These are phyloP conservation scores for Helotiales sp. DNA, from an alignment of 2,329 filamentous ascomycete genomes.

Conservation along the genomic window DNA sequence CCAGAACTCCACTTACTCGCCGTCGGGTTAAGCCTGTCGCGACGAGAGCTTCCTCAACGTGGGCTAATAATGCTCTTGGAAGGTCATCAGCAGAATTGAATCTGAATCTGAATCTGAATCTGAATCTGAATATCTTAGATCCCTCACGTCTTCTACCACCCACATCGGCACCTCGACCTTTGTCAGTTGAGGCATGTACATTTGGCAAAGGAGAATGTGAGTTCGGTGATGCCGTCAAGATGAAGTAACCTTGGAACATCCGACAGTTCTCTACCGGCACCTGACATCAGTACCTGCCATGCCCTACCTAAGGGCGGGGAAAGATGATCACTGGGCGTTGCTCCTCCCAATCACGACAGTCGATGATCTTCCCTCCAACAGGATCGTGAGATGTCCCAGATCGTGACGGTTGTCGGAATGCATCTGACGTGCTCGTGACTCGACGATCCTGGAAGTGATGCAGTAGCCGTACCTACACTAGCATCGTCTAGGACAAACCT, in stretches of 20 bases:
- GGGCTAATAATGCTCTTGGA: not conserved
- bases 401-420: not conserved
- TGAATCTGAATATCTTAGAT: no score
- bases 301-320: no score
- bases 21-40: not conserved
- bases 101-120: no score
- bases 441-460: not conserved
- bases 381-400: not conserved
- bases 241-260: constrained; percentile 7
- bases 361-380: not conserved
- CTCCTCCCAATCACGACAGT: constrained; percentile 1
- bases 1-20: constrained; percentile 1
- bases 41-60: not conserved
- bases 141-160: not conserved
- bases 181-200: no score
- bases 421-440: not conserved
- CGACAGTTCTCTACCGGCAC: constrained; percentile 6
- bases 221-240: constrained; percentile 7
- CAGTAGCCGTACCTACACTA: not conserved
- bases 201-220: no score
- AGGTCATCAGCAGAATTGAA: not conserved
- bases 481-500: not conserved
- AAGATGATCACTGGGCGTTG: not conserved
- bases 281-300: constrained; percentile 8
- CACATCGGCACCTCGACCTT: no score